These are phyloP conservation scores for Aspergillus sp. DNA, from an alignment of 2,329 filamentous ascomycete genomes.

Conservation along the genomic window DNA sequence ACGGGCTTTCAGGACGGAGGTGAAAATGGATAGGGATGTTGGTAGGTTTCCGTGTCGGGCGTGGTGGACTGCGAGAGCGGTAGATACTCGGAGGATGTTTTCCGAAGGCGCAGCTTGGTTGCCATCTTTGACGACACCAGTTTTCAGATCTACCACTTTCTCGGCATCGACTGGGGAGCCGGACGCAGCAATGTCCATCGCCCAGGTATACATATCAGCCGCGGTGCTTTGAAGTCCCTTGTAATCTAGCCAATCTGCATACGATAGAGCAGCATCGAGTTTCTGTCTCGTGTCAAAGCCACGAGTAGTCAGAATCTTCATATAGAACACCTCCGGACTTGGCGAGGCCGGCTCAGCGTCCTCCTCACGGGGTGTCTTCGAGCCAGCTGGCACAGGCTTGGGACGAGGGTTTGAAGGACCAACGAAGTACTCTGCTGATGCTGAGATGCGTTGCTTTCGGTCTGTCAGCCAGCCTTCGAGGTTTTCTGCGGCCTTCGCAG, in stretches of 20 bases:
- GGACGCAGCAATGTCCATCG: conserved; percentile 69
- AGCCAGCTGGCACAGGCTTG: conserved; percentile 66
- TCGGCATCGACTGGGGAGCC: conserved; percentile 48
- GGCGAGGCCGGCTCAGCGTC: conserved; percentile 71
- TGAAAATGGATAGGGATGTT: conserved; percentile 75
- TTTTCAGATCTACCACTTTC: conserved; percentile 60
- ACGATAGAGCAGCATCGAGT: conserved; percentile 77
- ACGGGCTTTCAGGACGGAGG: conserved; percentile 79
- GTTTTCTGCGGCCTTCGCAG: conserved; percentile 74
- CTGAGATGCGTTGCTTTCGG: conserved; percentile 63
- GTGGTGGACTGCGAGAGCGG: conserved; percentile 74
- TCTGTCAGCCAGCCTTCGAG: conserved; percentile 78
- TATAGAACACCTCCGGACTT: conserved; percentile 73
- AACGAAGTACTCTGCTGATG: conserved; percentile 70
- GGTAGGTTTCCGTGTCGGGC: conserved; percentile 67
- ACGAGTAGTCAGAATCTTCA: conserved; percentile 74
- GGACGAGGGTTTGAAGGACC: conserved; percentile 83
- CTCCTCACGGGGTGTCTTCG: conserved; percentile 67
- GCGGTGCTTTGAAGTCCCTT: conserved; percentile 67
- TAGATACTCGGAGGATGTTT: conserved; percentile 74
- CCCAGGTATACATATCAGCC: conserved; percentile 71
- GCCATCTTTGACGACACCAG: conserved; percentile 63
- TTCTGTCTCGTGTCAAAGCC: conserved; percentile 79
- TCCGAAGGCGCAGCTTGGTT: conserved; percentile 58
- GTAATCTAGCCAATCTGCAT: conserved; percentile 81